Evolutionary conservation across 208 protist species (phyloP).

Genomic region (Acanthamoeba pearcei): DNA sequence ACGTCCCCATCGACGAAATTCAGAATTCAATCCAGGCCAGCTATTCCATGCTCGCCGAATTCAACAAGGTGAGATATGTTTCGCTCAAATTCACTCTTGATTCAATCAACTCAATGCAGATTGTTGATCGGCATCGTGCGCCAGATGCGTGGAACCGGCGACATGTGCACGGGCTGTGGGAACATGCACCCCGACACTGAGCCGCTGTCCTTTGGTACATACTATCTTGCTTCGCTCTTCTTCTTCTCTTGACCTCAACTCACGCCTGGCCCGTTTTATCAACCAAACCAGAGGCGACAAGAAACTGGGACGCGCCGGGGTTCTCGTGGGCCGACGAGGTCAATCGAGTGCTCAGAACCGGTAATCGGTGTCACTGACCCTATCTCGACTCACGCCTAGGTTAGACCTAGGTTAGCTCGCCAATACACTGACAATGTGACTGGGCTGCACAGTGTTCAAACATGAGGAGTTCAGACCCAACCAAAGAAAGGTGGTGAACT

Average conservation of each 20-base stretch:
- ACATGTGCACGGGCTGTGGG: not conserved
- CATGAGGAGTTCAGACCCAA: slow-evolving; percentile 90
- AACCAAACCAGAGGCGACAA: not conserved
- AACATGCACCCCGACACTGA: slow-evolving; percentile 1
- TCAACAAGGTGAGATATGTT: not conserved
- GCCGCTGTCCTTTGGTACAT: slow-evolving; percentile 1
- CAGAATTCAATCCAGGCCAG: slow-evolving; percentile 2
- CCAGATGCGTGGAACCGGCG: not conserved
- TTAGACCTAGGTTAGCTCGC: not conserved
- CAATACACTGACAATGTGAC: not conserved
- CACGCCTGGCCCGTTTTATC: not conserved
- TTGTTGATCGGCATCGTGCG: not conserved
- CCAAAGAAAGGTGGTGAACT: slow-evolving; percentile 96
- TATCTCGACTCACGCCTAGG: not conserved
- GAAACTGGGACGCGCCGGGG: not conserved
- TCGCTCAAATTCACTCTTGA: not conserved
- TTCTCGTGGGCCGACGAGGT: not conserved
- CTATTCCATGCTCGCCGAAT: slow-evolving; percentile 39
- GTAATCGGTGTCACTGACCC: not conserved
- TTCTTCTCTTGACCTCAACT: not conserved
- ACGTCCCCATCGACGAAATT: not conserved
- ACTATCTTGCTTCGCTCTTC: not conserved
- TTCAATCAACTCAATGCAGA: not conserved
- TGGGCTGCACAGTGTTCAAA: slow-evolving; percentile 71
- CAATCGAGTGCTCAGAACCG: not conserved